phyloP scores from a whole-genome alignment of 345 rosid species.

The Turnera subulata region DNA sequence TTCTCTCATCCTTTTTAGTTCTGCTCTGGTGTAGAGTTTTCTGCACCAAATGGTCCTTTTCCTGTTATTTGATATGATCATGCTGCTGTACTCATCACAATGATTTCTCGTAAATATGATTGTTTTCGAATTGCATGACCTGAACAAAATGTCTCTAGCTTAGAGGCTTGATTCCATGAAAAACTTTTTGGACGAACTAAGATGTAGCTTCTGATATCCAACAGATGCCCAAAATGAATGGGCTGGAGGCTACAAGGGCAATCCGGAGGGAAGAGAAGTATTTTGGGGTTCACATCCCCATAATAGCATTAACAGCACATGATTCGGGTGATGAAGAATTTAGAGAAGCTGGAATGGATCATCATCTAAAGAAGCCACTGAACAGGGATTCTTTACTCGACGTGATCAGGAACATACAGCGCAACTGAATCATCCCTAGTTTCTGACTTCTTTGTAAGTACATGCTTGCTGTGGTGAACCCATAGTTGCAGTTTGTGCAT shows the following conservation, averaged over 20 bases:
- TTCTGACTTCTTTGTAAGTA: too few species aligned
- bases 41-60: neutral
- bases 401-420: neutral
- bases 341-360: conserved; percentile 22
- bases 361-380: conserved; percentile 8
- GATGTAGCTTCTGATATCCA: neutral
- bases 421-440: too few species aligned
- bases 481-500: too few species aligned
- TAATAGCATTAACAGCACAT: conserved; percentile 21
- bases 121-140: too few species aligned
- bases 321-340: conserved; percentile 4
- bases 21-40: neutral
- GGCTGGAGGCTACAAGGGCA: conserved; percentile 23
- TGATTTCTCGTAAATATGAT: too few species aligned
- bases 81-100: too few species aligned
- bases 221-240: conserved; percentile 27
- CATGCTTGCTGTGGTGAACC: too few species aligned
- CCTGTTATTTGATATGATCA: too few species aligned
- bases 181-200: neutral
- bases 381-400: neutral
- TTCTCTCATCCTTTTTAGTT: neutral
- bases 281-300: conserved; percentile 11
- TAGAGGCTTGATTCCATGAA: neutral
- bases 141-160: too few species aligned
- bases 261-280: conserved; percentile 17